Percentiles rank a stretch among this genome's conserved stretches.
Conservation (phyloP, 2,329 filamentous ascomycete genomes). For the Cordyceps farinosa region DNA sequence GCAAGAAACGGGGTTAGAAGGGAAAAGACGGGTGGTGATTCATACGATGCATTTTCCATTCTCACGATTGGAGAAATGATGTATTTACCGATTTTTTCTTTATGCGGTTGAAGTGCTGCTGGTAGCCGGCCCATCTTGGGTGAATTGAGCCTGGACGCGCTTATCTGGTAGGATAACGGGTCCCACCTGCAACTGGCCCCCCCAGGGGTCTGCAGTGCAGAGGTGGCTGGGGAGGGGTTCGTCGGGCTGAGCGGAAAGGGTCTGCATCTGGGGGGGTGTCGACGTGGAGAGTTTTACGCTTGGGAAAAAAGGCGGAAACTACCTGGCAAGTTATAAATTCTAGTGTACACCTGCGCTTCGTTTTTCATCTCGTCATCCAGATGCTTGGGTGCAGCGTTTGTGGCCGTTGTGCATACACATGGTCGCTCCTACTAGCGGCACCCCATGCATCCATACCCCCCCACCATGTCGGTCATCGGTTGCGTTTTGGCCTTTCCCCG, state of each 20-base stretch:
- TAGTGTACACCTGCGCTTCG: no score
- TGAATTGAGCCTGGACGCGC: not conserved
- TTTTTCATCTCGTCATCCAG: not conserved
- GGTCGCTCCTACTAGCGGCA: not conserved
- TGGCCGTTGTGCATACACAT: not conserved
- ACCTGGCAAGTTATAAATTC: not conserved
- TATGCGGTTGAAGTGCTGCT: no score
- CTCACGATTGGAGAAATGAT: not conserved
- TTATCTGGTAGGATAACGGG: constrained; percentile 3
- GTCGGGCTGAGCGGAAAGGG: not conserved
- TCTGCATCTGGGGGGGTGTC: not conserved
- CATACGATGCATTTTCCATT: no score
- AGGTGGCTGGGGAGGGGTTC: not conserved
- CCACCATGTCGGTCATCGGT: constrained; percentile 7
- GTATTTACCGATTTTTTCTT: not conserved
- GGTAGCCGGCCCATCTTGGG: not conserved
- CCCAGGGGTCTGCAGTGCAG: not conserved
- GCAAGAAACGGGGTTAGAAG: not conserved
- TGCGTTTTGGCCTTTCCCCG: not conserved
- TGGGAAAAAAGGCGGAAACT: not conserved
- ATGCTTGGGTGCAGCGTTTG: not conserved
- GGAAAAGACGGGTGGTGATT: no score
- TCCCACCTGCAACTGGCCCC: not conserved
- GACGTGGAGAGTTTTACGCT: no score
- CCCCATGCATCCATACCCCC: not conserved